These are phyloP conservation scores for Hyaloscypha finlandica DNA, from an alignment of 495 filamentous ascomycete genomes.

Conservation along the genomic window DNA sequence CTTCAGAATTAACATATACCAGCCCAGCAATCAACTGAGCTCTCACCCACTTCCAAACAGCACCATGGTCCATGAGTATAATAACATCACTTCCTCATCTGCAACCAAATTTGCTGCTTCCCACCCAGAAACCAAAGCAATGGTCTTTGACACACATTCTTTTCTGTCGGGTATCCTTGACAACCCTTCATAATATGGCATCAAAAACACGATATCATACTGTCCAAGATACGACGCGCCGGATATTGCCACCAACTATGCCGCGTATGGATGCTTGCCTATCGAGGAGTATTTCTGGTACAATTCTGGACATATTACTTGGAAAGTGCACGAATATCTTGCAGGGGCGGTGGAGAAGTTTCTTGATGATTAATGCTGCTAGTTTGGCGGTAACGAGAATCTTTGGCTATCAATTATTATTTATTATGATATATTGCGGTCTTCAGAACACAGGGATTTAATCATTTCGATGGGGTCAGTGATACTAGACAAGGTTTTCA, in stretches of 20 bases:
- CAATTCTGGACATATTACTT: conserved; percentile 48
- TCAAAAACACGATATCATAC: conserved; percentile 51
- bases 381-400: background rate
- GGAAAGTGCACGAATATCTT: background rate
- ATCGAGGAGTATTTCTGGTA: conserved; percentile 55
- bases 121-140: conserved; percentile 35
- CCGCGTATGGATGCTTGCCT: conserved; percentile 48
- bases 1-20: background rate
- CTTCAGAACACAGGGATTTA: no score
- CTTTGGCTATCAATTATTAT: no score
- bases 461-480: no score
- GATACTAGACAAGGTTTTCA: no score
- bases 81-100: conserved; percentile 8
- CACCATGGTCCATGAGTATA: conserved; percentile 31
- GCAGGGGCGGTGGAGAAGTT: background rate
- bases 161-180: conserved; percentile 47
- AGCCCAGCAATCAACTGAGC: conserved; percentile 39
- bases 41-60: conserved; percentile 44
- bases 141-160: conserved; percentile 48
- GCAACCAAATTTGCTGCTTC: conserved; percentile 6
- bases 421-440: no score
- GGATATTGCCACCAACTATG: conserved; percentile 46
- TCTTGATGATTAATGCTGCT: background rate
- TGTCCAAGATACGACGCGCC: conserved; percentile 51
- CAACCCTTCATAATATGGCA: conserved; percentile 43